Base-by-base conservation (phyloP, 768 basidiomycete genomes). In the Boletus reticulatus region DNA sequence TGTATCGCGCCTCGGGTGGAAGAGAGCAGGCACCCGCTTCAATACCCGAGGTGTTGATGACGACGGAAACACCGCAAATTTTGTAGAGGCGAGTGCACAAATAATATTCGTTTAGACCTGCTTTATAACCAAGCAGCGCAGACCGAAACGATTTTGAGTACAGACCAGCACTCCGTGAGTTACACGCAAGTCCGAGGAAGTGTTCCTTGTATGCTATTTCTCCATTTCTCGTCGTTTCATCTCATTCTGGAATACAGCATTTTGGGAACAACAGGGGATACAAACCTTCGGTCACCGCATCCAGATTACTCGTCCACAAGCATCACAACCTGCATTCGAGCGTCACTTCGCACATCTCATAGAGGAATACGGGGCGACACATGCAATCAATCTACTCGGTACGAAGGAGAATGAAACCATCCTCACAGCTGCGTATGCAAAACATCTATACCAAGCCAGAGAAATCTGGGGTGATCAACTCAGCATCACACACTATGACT, bases 181-280 rank as follows among this genome's bases (percentile, higher is more conserved):
- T 98, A 93, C 71, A 85, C 88, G 36, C 95, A 98, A 80, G 84
- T 94, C 44, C 87, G 97, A 59, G 97, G 97, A 56, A 95, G 92
- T 62, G 91, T 99, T 42, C 97, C 97, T 55, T 78, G 94, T 96
- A 78, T 66, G 92, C 51, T 55, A 64, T 62, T 58, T 42, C 24
- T 52, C 44, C 29, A 8, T 36, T 47, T 32, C 0, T n/a, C 20
- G 36, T 37, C 39, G 11, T 43, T 47, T 32, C 51, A 48, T 60
- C 57, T 63, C 61, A 53, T 20, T 53, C 43, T 36, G 43, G 50
- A 52, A 51, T 39, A 44, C 66, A 94, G 94, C 98, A 55, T 99
- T 99, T 70, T 99, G 97, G 97, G 96, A 98, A 70, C 96, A 99
- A 66, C 94, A 96, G 73, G 94, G 93, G 27, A 70, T 95, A 39